Evolutionary conservation across 2,329 filamentous ascomycete species (phyloP).

Genomic region (Exophiala lecanii-corni): DNA sequence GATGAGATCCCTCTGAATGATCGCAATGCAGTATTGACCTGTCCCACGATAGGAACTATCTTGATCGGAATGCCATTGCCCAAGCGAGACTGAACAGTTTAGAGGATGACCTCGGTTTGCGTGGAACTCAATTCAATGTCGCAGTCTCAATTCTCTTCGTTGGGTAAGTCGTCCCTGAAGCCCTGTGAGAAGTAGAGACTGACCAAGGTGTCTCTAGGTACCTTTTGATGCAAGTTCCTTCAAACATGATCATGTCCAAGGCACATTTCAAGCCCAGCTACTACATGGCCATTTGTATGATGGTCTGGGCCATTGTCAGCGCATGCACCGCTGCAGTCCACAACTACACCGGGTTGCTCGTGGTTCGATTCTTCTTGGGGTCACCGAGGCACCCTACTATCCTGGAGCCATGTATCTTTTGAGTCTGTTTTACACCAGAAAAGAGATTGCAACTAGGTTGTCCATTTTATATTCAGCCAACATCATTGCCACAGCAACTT

Average conservation of each 20-base stretch:
- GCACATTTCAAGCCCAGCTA: slow-evolving; percentile 51
- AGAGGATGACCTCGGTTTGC: slow-evolving; percentile 29
- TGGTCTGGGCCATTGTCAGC: slow-evolving; percentile 33
- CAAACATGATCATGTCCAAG: slow-evolving; percentile 49
- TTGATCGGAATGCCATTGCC: slow-evolving; percentile 33
- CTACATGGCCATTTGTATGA: slow-evolving; percentile 45
- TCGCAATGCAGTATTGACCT: background rate
- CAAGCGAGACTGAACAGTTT: slow-evolving; percentile 30
- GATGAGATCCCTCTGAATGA: slow-evolving; percentile 22
- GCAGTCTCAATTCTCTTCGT: slow-evolving; percentile 30
- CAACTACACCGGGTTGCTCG: slow-evolving; percentile 39
- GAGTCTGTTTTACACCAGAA: slow-evolving; percentile 49
- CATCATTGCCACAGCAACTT: slow-evolving; percentile 58
- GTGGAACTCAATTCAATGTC: slow-evolving; percentile 31
- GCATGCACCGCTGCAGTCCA: slow-evolving; percentile 34
- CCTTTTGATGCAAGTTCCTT: slow-evolving; percentile 58
- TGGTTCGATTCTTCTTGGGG: slow-evolving; percentile 40
- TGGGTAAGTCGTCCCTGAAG: slow-evolving; percentile 37
- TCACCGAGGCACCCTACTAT: slow-evolving; percentile 54
- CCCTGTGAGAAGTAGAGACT: background rate
- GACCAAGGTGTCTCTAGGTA: slow-evolving; percentile 6
- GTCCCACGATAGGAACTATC: slow-evolving; percentile 6
- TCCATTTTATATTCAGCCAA: slow-evolving; percentile 58
- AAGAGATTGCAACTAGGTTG: slow-evolving; percentile 50
- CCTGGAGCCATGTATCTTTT: slow-evolving; percentile 62